Evolutionary conservation across 495 filamentous ascomycete genomes (phyloP).

Genomic region (Physcia stellaris): DNA sequence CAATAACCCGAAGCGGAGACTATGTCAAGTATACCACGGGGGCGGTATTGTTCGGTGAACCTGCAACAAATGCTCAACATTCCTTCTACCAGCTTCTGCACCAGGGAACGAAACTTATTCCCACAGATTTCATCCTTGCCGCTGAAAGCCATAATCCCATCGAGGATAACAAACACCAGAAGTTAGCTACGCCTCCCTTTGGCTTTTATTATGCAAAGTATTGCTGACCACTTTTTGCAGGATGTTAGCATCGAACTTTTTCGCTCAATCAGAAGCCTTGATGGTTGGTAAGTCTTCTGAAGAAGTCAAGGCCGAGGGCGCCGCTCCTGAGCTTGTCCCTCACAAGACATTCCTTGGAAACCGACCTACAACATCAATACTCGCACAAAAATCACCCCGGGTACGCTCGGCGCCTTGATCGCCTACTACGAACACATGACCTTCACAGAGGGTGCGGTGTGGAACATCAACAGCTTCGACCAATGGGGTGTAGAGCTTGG

Average conservation of each 20-base stretch:
- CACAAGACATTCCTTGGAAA: slow-evolving; percentile 99
- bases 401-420: slow-evolving; percentile 86
- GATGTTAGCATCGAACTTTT: slow-evolving; percentile 98
- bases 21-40: slow-evolving; percentile 96
- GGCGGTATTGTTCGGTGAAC: slow-evolving; percentile 90
- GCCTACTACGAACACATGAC: slow-evolving; percentile 98
- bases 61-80: slow-evolving; percentile 97
- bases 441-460: slow-evolving; percentile 92
- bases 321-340: slow-evolving; percentile 69
- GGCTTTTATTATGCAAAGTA: background rate
- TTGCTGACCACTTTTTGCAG: too few species aligned
- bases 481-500: slow-evolving; percentile 99
- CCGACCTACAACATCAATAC: slow-evolving; percentile 86
- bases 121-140: slow-evolving; percentile 93
- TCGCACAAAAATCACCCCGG: slow-evolving; percentile 91
- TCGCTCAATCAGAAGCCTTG: slow-evolving; percentile 91
- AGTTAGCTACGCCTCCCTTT: slow-evolving; percentile 33
- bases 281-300: slow-evolving; percentile 96
- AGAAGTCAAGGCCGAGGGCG: slow-evolving; percentile 78
- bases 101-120: slow-evolving; percentile 98
- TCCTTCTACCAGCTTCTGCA: slow-evolving; percentile 99
- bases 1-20: slow-evolving; percentile 77
- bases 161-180: slow-evolving; percentile 83
- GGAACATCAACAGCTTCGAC: slow-evolving; percentile 99
- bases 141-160: slow-evolving; percentile 94